Percentiles rank a stretch among this genome's conserved stretches.
Conservation (phyloP, 805 yeast genomes). For the Jamesozyma hellenica region DNA sequence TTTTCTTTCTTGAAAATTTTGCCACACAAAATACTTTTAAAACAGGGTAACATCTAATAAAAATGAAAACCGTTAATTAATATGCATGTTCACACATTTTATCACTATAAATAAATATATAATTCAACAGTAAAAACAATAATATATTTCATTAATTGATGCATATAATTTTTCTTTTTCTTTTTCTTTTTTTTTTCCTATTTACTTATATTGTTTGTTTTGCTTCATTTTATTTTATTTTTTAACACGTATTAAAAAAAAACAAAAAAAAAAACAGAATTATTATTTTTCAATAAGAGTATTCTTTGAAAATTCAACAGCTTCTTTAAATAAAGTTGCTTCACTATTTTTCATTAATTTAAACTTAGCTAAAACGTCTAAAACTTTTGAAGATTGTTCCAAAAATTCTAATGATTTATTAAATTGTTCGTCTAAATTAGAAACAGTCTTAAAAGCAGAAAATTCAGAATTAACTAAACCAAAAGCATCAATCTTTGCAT, state of each 20-base stretch:
- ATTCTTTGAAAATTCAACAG: conserved; percentile 16
- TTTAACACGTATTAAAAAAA: too few species aligned
- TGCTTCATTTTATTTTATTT: too few species aligned
- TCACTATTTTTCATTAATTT: conserved; percentile 18
- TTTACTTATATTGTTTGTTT: too few species aligned
- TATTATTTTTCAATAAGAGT: conserved; percentile 7
- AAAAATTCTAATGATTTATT: conserved; percentile 14
- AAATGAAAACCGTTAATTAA: too few species aligned
- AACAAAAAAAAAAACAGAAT: too few species aligned
- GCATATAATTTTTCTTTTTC: too few species aligned
- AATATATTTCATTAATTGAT: too few species aligned
- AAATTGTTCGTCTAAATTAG: conserved; percentile 25
- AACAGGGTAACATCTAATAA: not conserved
- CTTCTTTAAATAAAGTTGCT: conserved; percentile 12
- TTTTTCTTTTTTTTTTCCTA: too few species aligned
- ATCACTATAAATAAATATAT: too few species aligned
- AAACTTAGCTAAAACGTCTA: conserved; percentile 11
- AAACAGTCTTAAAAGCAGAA: conserved; percentile 21
- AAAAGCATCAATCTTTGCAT: conserved; percentile 25
- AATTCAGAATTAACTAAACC: conserved; percentile 22
- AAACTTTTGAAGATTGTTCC: conserved; percentile 12
- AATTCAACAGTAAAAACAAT: too few species aligned
- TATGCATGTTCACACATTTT: too few species aligned
- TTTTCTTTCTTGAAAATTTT: not conserved
- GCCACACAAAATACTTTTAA: not conserved